Evolutionary conservation across 768 basidiomycete species (phyloP), one percentile per base, ranked within the genome.

Genomic region (Macrolepiota dolichaula): DNA sequence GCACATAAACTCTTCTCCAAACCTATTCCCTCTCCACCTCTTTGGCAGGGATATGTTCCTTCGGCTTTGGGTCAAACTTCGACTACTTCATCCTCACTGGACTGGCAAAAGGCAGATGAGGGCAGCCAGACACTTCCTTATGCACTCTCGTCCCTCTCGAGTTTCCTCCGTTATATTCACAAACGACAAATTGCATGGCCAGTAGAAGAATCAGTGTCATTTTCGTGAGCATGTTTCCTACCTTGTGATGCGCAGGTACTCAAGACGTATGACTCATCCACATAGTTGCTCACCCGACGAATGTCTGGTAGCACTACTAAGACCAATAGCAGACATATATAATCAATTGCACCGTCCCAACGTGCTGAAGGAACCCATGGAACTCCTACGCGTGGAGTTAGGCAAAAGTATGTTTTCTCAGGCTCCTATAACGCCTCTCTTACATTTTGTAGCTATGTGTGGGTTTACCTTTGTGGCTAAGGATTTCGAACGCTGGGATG

Each of bases 131-230:
- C 25, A 29, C 54, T 38, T 54, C 22, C 25, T 27, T 11, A 42
- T 40, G 13, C 47, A 50, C 55, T 46, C 11, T 27, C 27, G 22
- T 15, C 1, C 4, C 37, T 57, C 25, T 49, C 62, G 46, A 15
- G 17, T 17, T 27, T 25, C 12, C 57, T 67, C 57, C 57, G 64
- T 6, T 57, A 38, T 46, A 29, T 62, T 56, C 64, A 64, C 37
- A 67, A 62, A 55, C 62, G 61, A 15, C 65, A 67, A 56, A 59
- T 67, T 37, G n/a, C 35, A 38, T 65, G 66, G 66, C 62, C 60
- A 9, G 36, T 40, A 49, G 57, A 46, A 40, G 57, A 62, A 25
- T 37, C 35, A 4, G 22, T 54, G 15, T 59, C 36, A 15, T 46
- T 55, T n/a, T 44, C 27, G 62, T 64, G 42, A 4, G 51, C 55